Conservation (phyloP, 2,329 filamentous ascomycete species). For the Fusarium sp. region DNA sequence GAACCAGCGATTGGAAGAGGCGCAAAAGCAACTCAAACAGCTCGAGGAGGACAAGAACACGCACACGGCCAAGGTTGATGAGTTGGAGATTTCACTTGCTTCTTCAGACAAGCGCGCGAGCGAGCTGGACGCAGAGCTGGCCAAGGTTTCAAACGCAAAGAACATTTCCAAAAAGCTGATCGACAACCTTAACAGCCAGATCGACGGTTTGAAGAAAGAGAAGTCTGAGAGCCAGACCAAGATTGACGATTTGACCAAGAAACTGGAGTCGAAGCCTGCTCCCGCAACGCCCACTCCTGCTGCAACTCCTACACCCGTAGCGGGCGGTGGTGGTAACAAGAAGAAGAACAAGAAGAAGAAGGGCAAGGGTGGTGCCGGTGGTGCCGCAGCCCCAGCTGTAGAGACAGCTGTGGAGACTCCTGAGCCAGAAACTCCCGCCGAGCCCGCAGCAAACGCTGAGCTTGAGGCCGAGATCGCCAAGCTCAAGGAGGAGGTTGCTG, state of each 20-base stretch:
- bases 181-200: constrained; percentile 52
- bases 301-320: constrained; percentile 39
- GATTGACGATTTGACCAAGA: constrained; percentile 56
- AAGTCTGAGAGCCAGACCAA: constrained; percentile 47
- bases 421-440: constrained; percentile 48
- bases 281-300: constrained; percentile 25
- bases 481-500: constrained; percentile 64
- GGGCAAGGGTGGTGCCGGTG: constrained; percentile 74
- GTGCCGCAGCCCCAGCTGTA: constrained; percentile 49
- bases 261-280: constrained; percentile 51
- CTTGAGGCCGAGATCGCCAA: constrained; percentile 62
- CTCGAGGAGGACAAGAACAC: constrained; percentile 53
- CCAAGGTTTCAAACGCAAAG: constrained; percentile 54
- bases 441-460: constrained; percentile 48
- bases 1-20: constrained; percentile 59
- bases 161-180: constrained; percentile 55
- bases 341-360: constrained; percentile 90
- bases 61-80: constrained; percentile 49
- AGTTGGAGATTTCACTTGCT: constrained; percentile 52
- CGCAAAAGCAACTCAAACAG: constrained; percentile 58
- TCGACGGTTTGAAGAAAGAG: constrained; percentile 50
- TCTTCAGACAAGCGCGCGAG: constrained; percentile 49
- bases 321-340: constrained; percentile 53
- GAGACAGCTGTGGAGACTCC: constrained; percentile 52
- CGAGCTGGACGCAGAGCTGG: constrained; percentile 56